Base-by-base conservation (phyloP, 208 protist genomes). In the Trypanosoma rangeli region DNA sequence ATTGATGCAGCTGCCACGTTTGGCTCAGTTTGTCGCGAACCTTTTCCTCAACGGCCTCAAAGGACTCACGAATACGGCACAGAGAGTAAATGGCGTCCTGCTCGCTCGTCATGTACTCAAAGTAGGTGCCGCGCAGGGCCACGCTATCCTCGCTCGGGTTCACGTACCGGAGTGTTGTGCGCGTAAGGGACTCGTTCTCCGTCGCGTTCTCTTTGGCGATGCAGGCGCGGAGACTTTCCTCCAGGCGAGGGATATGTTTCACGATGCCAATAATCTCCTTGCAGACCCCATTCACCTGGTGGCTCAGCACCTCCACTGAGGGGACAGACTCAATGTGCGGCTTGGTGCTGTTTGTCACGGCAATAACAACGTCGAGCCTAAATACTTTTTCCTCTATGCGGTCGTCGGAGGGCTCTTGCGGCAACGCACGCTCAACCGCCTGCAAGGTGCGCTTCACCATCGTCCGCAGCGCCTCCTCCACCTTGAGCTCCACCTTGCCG, bases 1-100 rank as follows among this genome's bases (percentile, higher is more conserved):
- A 96, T 80, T 99, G 98, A 67, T 99, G 94, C 37, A 97, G 77
- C 73, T 97, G 93, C 97, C 96, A 99, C 13, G 93, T 95, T 73
- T 97, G 88, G 68, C 90, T 94, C 64, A 98, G 93, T 74, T 95
- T 91, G 58, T 98, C 94, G 60, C 87, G 87, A 22, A 98, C 80
- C 80, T 98, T 97, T 71, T 97, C 94, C 28, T 85, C 66, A 20
- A 98, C 73, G 46, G 93, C 87, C 53, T 89, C 79, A 80, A 99
- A 97, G 44, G 94, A 82, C 28, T 88, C 90, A 46, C 93, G 89
- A 53, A 99, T 89, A 58, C 85, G 85, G 24, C 94, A 87, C 28
- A 98, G 86, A 12, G 82, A 88, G 29, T 97, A 83, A 70, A 98
- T 88, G 31, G 97, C 95, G 52, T 99, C 97, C 55, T 98, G 89